Conservation (phyloP, 495 filamentous ascomycete genomes). For the Podospora australis region DNA sequence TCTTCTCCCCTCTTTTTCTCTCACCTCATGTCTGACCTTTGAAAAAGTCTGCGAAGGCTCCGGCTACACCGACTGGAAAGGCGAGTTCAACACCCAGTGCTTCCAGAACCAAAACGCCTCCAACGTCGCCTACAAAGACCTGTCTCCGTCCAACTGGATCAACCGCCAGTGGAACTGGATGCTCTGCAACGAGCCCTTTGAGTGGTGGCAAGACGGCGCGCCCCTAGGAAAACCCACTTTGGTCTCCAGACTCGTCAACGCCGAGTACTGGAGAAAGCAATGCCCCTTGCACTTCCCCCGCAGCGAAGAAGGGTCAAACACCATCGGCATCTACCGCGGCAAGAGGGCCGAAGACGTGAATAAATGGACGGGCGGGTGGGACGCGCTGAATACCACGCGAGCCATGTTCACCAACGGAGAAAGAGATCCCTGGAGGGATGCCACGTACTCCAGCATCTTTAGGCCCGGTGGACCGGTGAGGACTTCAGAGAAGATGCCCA, state of each 20-base stretch:
- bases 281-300: conserved; percentile 55
- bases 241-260: conserved; percentile 52
- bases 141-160: conserved; percentile 40
- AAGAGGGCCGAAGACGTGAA: conserved; percentile 52
- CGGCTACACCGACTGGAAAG: conserved; percentile 42
- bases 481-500: conserved; percentile 27
- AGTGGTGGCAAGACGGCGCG: conserved; percentile 42
- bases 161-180: conserved; percentile 62
- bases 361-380: conserved; percentile 54
- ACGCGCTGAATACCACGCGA: conserved; percentile 45
- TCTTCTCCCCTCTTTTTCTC: not conserved
- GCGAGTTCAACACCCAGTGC: conserved; percentile 44
- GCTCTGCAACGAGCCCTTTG: conserved; percentile 57
- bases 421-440: conserved; percentile 38
- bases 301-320: conserved; percentile 38
- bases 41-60: conserved; percentile 17
- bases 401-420: conserved; percentile 56
- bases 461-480: conserved; percentile 36
- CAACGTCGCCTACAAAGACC: conserved; percentile 52
- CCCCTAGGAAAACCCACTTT: conserved; percentile 37
- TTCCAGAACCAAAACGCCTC: conserved; percentile 52
- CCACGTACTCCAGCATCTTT: conserved; percentile 31
- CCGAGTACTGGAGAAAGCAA: conserved; percentile 53
- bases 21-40: not conserved
- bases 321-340: conserved; percentile 38